These are phyloP conservation scores for Pythium aristosporum DNA, from an alignment of 352 stramenopile genomes.

Conservation along the genomic window DNA sequence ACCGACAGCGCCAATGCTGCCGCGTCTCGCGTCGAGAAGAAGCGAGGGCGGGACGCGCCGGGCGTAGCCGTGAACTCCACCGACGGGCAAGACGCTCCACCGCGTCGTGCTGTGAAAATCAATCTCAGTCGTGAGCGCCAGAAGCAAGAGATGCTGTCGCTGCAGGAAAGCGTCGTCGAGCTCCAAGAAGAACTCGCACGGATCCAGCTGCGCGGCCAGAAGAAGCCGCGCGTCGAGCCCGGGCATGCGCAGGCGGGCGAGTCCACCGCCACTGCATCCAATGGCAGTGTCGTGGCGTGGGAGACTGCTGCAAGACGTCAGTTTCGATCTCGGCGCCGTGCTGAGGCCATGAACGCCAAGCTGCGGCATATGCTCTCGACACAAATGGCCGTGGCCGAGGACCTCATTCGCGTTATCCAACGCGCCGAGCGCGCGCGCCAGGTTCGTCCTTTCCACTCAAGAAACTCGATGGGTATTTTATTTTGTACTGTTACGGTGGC, in stretches of 20 bases:
- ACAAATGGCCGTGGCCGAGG: background rate
- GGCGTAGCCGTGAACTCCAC: background rate
- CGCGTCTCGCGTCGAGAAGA: background rate
- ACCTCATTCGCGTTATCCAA: conserved; percentile 7
- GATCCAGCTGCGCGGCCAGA: background rate
- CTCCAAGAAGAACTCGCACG: conserved; percentile 5
- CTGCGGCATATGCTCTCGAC: conserved; percentile 2
- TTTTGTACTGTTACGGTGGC: background rate
- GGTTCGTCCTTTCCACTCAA: background rate
- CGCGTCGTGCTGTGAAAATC: conserved; percentile 5
- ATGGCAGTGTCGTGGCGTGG: conserved; percentile 2
- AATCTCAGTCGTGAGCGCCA: conserved; percentile 16
- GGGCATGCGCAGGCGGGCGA: too few species aligned
- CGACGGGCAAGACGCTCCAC: background rate
- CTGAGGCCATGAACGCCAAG: background rate
- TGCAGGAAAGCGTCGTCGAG: background rate
- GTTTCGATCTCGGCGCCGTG: conserved; percentile 3
- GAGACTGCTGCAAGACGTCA: conserved; percentile 2
- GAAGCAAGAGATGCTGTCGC: conserved; percentile 2
- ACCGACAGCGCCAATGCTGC: background rate
- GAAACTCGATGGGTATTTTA: background rate
- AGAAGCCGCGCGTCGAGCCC: background rate
- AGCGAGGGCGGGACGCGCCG: background rate
- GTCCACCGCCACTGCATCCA: background rate
- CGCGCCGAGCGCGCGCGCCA: background rate